A percentile compares a stretch with the other conserved stretches of the same genome.
Conservation (phyloP, 139 green algal species). For the Ostreobium quekettii region DNA sequence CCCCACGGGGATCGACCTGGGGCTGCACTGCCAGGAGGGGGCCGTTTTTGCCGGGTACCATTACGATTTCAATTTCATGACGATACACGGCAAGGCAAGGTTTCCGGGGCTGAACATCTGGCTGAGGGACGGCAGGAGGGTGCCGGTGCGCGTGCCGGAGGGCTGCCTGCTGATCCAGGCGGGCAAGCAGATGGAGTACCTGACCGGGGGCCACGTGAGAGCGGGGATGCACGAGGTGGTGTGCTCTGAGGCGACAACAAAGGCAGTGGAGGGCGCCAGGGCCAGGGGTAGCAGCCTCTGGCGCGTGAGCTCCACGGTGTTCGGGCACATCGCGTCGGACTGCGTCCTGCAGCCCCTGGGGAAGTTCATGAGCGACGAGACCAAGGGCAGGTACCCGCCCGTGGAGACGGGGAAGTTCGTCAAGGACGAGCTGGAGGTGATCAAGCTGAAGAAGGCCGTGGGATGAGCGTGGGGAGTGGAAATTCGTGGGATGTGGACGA, state of each 20-base stretch:
- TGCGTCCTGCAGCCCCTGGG: constrained; percentile 55
- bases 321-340: constrained; percentile 64
- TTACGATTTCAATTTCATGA: constrained; percentile 91
- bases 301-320: constrained; percentile 84
- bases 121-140: constrained; percentile 59
- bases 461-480: too few species aligned
- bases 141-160: constrained; percentile 55
- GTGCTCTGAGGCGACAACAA: constrained; percentile 4
- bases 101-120: constrained; percentile 59
- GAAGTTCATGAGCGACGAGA: constrained; percentile 34
- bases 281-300: constrained; percentile 53
- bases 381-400: constrained; percentile 38
- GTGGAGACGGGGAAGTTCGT: constrained; percentile 54
- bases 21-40: constrained; percentile 35
- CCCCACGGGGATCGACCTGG: constrained; percentile 75
- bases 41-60: constrained; percentile 75
- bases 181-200: constrained; percentile 84
- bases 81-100: constrained; percentile 70
- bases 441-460: constrained; percentile 35
- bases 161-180: constrained; percentile 83
- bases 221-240: constrained; percentile 85
- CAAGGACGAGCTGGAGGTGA: constrained; percentile 52
- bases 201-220: constrained; percentile 70
- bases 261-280: neutral
- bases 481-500: too few species aligned